phyloP scores from a whole-genome alignment of 2,329 filamentous ascomycete genomes.

The Epichloe brachyelytri region DNA sequence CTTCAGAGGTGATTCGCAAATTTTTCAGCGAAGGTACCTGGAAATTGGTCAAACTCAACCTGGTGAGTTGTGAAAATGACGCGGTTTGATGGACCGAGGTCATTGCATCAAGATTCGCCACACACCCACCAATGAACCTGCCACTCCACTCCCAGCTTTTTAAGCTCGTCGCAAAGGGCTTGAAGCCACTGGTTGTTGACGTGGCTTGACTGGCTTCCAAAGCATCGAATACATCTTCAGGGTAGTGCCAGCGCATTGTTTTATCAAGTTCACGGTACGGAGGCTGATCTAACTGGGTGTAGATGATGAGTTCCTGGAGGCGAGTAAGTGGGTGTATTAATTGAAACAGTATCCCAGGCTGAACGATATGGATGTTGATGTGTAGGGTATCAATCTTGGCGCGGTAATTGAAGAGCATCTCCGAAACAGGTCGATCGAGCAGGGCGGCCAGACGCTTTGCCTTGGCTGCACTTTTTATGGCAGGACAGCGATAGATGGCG shows the following conservation, averaged over 20 bases:
- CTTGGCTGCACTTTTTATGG: slow-evolving; percentile 37
- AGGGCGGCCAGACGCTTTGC: slow-evolving; percentile 33
- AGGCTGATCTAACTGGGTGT: slow-evolving; percentile 54
- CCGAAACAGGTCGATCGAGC: slow-evolving; percentile 38
- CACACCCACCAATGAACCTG: slow-evolving; percentile 33
- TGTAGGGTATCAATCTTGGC: slow-evolving; percentile 58
- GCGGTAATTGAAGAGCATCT: slow-evolving; percentile 48
- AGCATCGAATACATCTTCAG: slow-evolving; percentile 49
- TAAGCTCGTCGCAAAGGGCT: slow-evolving; percentile 23
- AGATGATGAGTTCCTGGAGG: slow-evolving; percentile 57
- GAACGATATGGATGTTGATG: slow-evolving; percentile 55
- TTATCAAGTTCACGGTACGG: slow-evolving; percentile 48
- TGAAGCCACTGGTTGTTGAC: slow-evolving; percentile 20
- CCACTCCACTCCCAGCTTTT: slow-evolving; percentile 51
- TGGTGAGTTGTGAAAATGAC: slow-evolving; percentile 43
- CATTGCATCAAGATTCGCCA: slow-evolving; percentile 36
- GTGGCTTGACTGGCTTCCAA: slow-evolving; percentile 39
- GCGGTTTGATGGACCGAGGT: slow-evolving; percentile 37
- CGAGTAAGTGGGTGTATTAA: slow-evolving; percentile 53
- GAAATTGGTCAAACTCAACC: slow-evolving; percentile 50
- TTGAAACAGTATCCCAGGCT: slow-evolving; percentile 27
- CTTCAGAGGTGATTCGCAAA: slow-evolving; percentile 21
- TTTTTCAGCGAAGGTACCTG: slow-evolving; percentile 38
- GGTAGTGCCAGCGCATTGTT: slow-evolving; percentile 56
- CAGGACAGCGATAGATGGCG: slow-evolving; percentile 57